phyloP scores from a whole-genome alignment of 192 early-diverging fungal species.

The Radiomyces spectabilis region DNA sequence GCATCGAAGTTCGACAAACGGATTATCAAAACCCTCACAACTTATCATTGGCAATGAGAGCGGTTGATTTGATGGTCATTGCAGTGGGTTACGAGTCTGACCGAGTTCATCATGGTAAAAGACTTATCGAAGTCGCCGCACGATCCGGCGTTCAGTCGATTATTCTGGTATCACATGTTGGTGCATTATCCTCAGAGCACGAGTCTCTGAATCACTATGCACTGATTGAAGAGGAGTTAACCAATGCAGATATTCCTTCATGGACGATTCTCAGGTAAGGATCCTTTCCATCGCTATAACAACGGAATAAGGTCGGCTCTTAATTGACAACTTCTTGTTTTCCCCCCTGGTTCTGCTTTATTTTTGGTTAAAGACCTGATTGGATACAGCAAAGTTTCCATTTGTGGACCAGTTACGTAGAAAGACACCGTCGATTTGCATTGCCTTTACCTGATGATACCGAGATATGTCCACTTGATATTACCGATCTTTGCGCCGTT shows the following conservation, averaged over 20 bases:
- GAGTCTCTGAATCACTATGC: conserved; percentile 14
- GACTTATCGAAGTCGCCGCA: conserved; percentile 9
- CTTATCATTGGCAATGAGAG: conserved; percentile 11
- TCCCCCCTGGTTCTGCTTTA: background rate
- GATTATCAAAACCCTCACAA: conserved; percentile 17
- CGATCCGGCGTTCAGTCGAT: conserved; percentile 16
- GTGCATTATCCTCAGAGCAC: too few relatives aligned
- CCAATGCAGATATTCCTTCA: conserved; percentile 5
- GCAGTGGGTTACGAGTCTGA: conserved; percentile 18
- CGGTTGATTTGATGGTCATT: conserved; percentile 13
- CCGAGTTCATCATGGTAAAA: conserved; percentile 11
- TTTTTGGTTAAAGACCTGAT: conserved; percentile 10
- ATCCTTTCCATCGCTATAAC: background rate
- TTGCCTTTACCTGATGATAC: conserved; percentile 9
- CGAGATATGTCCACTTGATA: conserved; percentile 18
- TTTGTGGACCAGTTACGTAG: conserved; percentile 19
- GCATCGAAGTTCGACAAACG: conserved; percentile 10
- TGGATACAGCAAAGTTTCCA: conserved; percentile 26
- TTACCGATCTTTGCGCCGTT: conserved; percentile 14
- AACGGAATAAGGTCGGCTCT: background rate
- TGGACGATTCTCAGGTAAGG: conserved; percentile 25
- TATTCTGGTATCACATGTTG: conserved; percentile 23
- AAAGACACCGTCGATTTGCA: conserved; percentile 11
- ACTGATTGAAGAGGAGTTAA: conserved; percentile 19
- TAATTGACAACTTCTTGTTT: background rate